Evolutionary conservation across 2,329 filamentous ascomycete species (phyloP).

Genomic region (Amesomyces nigricolor): DNA sequence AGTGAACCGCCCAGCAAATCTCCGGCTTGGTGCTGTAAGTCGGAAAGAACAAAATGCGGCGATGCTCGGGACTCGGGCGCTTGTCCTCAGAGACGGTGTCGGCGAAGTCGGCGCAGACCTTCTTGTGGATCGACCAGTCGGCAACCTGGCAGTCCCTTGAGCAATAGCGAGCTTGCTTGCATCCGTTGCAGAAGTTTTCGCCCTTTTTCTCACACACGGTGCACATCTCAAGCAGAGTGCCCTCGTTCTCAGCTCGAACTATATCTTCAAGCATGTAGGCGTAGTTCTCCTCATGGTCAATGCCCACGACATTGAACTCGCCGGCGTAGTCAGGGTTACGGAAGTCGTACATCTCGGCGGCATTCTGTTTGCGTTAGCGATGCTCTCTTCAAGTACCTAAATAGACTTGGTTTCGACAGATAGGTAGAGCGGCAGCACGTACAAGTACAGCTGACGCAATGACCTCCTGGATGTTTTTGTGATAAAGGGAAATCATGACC

Average conservation of each 20-base stretch:
- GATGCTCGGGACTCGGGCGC: slow-evolving; percentile 9
- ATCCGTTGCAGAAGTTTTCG: neutral
- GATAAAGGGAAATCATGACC: too few species aligned
- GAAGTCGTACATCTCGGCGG: neutral
- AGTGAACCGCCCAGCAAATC: slow-evolving; percentile 4
- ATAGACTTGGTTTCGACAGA: too few species aligned
- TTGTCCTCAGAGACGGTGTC: neutral
- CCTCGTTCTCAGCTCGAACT: neutral
- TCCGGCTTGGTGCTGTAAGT: neutral
- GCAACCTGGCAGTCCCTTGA: slow-evolving; percentile 9
- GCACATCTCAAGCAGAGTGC: slow-evolving; percentile 2
- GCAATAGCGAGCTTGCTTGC: slow-evolving; percentile 15
- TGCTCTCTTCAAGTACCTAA: too few species aligned
- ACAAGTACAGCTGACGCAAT: too few species aligned
- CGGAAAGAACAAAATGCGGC: slow-evolving; percentile 13
- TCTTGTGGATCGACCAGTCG: slow-evolving; percentile 17
- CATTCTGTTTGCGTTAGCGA: too few species aligned
- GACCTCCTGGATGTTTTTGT: too few species aligned
- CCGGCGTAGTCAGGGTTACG: slow-evolving; percentile 7
- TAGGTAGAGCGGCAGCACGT: too few species aligned
- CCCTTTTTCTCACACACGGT: slow-evolving; percentile 5
- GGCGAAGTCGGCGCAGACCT: slow-evolving; percentile 12
- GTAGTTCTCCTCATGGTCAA: neutral
- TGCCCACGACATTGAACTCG: too few species aligned
- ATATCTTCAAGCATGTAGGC: neutral